These are phyloP conservation scores for Aspergillus coremiiformis DNA, from an alignment of 495 filamentous ascomycete genomes.

Conservation along the genomic window DNA sequence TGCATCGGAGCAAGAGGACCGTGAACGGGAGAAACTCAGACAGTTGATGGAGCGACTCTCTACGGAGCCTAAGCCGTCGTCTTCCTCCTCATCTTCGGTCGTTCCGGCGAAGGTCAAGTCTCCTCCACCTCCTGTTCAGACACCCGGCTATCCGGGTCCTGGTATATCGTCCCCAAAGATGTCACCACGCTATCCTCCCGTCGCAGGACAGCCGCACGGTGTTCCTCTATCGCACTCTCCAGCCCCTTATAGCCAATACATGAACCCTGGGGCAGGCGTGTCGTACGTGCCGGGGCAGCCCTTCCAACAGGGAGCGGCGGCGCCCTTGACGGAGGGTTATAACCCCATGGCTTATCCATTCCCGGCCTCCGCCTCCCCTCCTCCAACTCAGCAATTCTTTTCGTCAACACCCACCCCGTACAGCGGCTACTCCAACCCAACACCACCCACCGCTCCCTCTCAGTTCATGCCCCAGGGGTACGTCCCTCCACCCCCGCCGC, in stretches of 20 bases:
- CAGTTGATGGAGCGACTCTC: conserved; percentile 95
- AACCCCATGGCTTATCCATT: conserved; percentile 51
- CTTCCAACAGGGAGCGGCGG: conserved; percentile 43
- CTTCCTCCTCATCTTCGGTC: conserved; percentile 37
- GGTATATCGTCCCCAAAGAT: conserved; percentile 31
- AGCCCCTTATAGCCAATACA: conserved; percentile 38
- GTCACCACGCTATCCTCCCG: conserved; percentile 44
- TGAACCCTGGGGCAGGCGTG: conserved; percentile 19
- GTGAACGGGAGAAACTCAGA: conserved; percentile 75
- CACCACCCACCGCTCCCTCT: conserved; percentile 28
- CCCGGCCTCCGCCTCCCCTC: conserved; percentile 39
- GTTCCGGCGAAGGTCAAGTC: conserved; percentile 32
- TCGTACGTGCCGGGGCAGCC: conserved; percentile 29
- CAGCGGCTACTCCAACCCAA: conserved; percentile 27
- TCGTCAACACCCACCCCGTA: conserved; percentile 34
- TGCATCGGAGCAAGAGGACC: conserved; percentile 68
- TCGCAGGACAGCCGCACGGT: conserved; percentile 24
- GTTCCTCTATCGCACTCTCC: conserved; percentile 34
- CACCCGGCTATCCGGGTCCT: conserved; percentile 32
- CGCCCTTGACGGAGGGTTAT: conserved; percentile 42
- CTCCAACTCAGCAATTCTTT: conserved; percentile 39
- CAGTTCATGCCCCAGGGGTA: conserved; percentile 68
- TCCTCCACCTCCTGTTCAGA: conserved; percentile 38
- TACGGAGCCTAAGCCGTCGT: conserved; percentile 52
- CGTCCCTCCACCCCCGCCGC: conserved; percentile 84